Conservation (phyloP, 2,329 filamentous ascomycete genomes). For the Geoglossum cookeanum region DNA sequence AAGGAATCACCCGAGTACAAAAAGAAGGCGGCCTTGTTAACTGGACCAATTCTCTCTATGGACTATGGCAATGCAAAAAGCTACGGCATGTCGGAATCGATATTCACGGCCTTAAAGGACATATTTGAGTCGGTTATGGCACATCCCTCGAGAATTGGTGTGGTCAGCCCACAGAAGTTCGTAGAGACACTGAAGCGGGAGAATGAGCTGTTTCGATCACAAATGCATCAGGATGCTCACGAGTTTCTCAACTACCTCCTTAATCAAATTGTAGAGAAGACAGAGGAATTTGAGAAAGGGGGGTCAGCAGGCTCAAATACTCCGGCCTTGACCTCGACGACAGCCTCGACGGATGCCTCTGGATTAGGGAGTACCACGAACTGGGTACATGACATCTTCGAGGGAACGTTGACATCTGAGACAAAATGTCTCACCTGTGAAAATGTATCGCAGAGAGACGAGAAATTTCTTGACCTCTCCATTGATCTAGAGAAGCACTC, state of each 20-base stretch:
- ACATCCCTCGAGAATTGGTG: slow-evolving; percentile 64
- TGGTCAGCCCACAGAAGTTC: slow-evolving; percentile 82
- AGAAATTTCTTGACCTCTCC: slow-evolving; percentile 87
- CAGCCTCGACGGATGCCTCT: background rate
- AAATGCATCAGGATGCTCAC: slow-evolving; percentile 96
- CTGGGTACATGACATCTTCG: slow-evolving; percentile 96
- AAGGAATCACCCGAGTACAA: slow-evolving; percentile 92
- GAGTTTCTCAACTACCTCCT: slow-evolving; percentile 88
- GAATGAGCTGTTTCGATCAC: slow-evolving; percentile 92
- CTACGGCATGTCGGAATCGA: slow-evolving; percentile 86
- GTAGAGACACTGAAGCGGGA: slow-evolving; percentile 84
- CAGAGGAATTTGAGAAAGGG: slow-evolving; percentile 61
- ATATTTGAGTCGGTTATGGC: slow-evolving; percentile 83
- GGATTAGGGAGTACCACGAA: slow-evolving; percentile 23
- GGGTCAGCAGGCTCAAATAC: slow-evolving; percentile 25
- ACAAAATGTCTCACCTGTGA: slow-evolving; percentile 94
- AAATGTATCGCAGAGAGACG: slow-evolving; percentile 83
- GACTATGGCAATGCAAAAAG: slow-evolving; percentile 57
- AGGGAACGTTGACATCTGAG: slow-evolving; percentile 85
- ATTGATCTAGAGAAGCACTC: slow-evolving; percentile 92
- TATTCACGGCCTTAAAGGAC: slow-evolving; percentile 88
- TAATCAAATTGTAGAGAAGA: slow-evolving; percentile 90
- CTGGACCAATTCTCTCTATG: slow-evolving; percentile 72
- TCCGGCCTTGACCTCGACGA: background rate
- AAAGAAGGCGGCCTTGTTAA: slow-evolving; percentile 84